Evolutionary conservation across 768 basidiomycete species (phyloP).

Genomic region (Hydnomerulius pinastri): DNA sequence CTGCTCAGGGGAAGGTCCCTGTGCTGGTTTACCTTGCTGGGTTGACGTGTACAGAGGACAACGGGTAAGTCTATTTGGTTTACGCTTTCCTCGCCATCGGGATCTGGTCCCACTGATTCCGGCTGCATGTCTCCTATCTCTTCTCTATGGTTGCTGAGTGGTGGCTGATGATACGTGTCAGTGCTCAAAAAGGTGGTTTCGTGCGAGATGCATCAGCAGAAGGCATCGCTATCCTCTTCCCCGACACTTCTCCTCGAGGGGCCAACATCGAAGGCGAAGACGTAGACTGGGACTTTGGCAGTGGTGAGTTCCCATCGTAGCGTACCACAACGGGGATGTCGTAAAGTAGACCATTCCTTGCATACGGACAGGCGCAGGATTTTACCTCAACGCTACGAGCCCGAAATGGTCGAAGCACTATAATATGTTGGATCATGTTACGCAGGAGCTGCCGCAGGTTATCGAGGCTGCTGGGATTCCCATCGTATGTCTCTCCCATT

Average conservation of each 20-base stretch:
- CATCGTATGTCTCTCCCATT: conserved; percentile 52
- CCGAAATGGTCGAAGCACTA: conserved; percentile 73
- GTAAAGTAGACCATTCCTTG: not conserved
- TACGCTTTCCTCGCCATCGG: not conserved
- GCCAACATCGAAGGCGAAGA: conserved; percentile 84
- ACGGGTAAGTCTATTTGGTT: conserved; percentile 62
- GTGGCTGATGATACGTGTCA: conserved; percentile 27
- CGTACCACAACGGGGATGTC: not conserved
- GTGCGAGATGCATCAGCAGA: conserved; percentile 82
- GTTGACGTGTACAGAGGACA: conserved; percentile 90
- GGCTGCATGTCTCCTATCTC: not conserved
- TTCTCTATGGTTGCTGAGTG: not conserved
- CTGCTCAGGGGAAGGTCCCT: conserved; percentile 56
- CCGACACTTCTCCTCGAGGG: conserved; percentile 94
- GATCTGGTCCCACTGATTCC: too few species aligned
- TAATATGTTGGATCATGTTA: conserved; percentile 87
- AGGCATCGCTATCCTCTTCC: conserved; percentile 85
- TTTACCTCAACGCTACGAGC: conserved; percentile 91
- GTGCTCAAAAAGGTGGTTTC: conserved; percentile 93
- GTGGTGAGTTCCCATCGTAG: conserved; percentile 45
- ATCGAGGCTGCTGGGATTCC: conserved; percentile 74
- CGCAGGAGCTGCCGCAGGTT: conserved; percentile 80
- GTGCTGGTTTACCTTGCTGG: conserved; percentile 89
- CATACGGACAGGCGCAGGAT: conserved; percentile 69
- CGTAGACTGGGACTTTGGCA: conserved; percentile 88